Conservation (phyloP, 1,284 basidiomycete genomes). For the Inonotus obliquus region DNA sequence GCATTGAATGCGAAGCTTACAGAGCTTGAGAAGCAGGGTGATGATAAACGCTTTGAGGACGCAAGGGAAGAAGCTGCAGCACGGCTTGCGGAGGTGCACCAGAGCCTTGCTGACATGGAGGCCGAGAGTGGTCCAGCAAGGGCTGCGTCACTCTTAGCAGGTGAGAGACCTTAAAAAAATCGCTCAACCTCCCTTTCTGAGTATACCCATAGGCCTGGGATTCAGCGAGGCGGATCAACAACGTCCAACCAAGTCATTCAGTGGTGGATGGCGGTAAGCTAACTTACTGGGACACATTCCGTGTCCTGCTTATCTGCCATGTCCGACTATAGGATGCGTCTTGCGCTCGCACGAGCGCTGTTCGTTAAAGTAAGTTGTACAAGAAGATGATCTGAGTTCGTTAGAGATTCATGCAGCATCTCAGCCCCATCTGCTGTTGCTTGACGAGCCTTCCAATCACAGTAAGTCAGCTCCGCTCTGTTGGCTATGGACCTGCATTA, state of each 20-base stretch:
- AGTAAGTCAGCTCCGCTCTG: conserved; percentile 39
- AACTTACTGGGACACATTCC: background rate
- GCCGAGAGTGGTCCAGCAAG: conserved; percentile 94
- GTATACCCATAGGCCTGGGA: conserved; percentile 60
- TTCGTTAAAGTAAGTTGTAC: conserved; percentile 79
- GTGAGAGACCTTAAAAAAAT: conserved; percentile 35
- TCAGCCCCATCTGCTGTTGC: conserved; percentile 73
- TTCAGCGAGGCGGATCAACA: conserved; percentile 88
- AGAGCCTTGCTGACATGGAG: conserved; percentile 93
- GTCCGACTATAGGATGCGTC: conserved; percentile 58
- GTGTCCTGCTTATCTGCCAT: background rate
- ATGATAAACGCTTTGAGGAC: conserved; percentile 76
- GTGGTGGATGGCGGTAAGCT: conserved; percentile 89
- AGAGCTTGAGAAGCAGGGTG: conserved; percentile 68
- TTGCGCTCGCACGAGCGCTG: conserved; percentile 80
- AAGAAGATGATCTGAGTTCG: background rate
- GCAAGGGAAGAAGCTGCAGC: conserved; percentile 82
- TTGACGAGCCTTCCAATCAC: conserved; percentile 99
- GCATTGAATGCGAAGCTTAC: conserved; percentile 68
- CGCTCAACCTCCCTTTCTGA: background rate
- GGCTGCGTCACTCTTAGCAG: conserved; percentile 86
- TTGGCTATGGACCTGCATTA: conserved; percentile 4
- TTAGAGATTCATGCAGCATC: conserved; percentile 6
- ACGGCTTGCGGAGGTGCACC: conserved; percentile 89
- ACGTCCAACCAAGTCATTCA: conserved; percentile 82